A percentile compares a stretch with the other conserved stretches of the same genome.
Evolutionary conservation across 441 rosid genomes (phyloP).

Genomic region (Pelargonium cotyledonis): DNA sequence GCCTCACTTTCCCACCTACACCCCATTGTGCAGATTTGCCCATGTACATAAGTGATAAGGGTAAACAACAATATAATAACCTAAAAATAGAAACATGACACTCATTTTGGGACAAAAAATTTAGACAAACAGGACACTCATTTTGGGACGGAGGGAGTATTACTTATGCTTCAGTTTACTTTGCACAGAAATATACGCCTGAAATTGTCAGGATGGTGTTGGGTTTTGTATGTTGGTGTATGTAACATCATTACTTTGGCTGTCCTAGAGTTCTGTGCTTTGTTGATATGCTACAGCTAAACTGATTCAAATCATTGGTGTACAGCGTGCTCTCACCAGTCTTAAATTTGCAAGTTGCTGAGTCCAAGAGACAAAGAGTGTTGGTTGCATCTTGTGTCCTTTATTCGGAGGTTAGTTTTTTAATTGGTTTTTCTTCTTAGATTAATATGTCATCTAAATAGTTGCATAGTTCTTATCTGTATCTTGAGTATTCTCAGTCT

Average conservation of each 20-base stretch:
- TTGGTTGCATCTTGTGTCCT: slow-evolving; percentile 97
- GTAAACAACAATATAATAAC: too few relatives aligned
- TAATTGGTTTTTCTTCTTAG: slow-evolving; percentile 20
- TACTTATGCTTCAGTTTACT: background rate
- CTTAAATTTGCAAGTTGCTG: slow-evolving; percentile 94
- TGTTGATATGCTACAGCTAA: slow-evolving; percentile 21
- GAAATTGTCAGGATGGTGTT: background rate
- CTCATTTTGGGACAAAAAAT: too few relatives aligned
- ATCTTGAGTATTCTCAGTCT: slow-evolving; percentile 6
- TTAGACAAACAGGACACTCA: too few relatives aligned
- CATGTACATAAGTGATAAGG: too few relatives aligned
- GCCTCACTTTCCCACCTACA: too few relatives aligned
- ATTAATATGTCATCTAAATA: slow-evolving; percentile 6
- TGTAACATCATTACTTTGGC: slow-evolving; percentile 5
- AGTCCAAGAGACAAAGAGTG: slow-evolving; percentile 97
- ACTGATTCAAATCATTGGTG: slow-evolving; percentile 24
- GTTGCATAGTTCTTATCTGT: slow-evolving; percentile 24
- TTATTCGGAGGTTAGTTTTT: slow-evolving; percentile 91
- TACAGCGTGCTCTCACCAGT: slow-evolving; percentile 96
- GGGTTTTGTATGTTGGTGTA: slow-evolving; percentile 8
- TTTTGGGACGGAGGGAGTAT: too few relatives aligned
- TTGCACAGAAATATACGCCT: background rate
- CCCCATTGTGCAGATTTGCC: too few relatives aligned
- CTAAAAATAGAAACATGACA: too few relatives aligned
- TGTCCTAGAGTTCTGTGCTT: slow-evolving; percentile 6